phyloP scores from a whole-genome alignment of 768 basidiomycete species.

The Rhizopogon vesiculosus region DNA sequence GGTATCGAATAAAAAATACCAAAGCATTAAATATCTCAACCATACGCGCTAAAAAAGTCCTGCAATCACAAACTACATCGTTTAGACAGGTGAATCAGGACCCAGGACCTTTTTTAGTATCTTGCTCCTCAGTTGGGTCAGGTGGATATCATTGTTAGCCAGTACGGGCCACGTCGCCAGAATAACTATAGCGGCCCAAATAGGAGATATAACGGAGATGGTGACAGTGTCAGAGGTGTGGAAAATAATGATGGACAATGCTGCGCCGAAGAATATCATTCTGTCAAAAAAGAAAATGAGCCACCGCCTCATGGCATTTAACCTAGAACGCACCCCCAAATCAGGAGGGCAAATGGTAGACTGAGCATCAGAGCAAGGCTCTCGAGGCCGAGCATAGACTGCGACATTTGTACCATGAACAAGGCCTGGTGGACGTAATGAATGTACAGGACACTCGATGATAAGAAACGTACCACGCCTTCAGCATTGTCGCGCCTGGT shows the following conservation, averaged over 20 bases:
- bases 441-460: background rate
- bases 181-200: background rate
- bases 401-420: conserved; percentile 14
- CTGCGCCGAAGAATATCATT: conserved; percentile 21
- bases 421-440: conserved; percentile 10
- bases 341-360: conserved; percentile 26
- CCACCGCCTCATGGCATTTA: no score
- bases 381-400: conserved; percentile 16
- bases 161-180: background rate
- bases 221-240: conserved; percentile 8
- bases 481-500: conserved; percentile 13
- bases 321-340: conserved; percentile 22
- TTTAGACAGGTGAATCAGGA: background rate
- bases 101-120: background rate
- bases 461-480: conserved; percentile 22
- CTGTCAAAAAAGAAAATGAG: background rate
- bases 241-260: conserved; percentile 23
- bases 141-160: background rate
- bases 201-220: conserved; percentile 5
- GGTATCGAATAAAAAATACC: background rate
- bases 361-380: conserved; percentile 27
- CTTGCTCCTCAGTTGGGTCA: background rate
- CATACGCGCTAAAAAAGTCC: background rate
- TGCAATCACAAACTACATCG: background rate
- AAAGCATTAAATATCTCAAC: background rate